phyloP scores from a whole-genome alignment of 208 protist genomes.

The Leishmania amazonensis region DNA sequence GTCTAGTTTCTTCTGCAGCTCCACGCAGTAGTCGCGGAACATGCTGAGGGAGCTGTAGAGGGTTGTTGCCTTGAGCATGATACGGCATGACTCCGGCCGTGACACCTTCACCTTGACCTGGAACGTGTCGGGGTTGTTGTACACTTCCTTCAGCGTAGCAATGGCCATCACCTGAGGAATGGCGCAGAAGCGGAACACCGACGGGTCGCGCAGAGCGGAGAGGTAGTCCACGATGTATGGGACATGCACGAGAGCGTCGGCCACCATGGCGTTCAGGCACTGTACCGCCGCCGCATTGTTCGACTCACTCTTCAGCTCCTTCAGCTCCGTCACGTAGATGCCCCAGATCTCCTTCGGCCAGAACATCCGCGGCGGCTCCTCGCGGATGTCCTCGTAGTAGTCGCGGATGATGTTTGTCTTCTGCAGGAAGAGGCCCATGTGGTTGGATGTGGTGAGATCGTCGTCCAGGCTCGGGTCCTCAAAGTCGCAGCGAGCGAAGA shows the following conservation, averaged over 20 bases:
- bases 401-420: constrained; percentile 98
- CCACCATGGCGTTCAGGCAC: constrained; percentile 95
- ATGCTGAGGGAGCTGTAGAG: constrained; percentile 42
- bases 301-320: constrained; percentile 55
- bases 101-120: constrained; percentile 93
- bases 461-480: constrained; percentile 70
- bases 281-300: constrained; percentile 62
- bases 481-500: constrained; percentile 90
- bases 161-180: constrained; percentile 98
- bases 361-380: constrained; percentile 91
- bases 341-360: constrained; percentile 93
- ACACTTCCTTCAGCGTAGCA: constrained; percentile 91
- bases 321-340: constrained; percentile 71
- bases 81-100: constrained; percentile 69
- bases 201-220: constrained; percentile 62
- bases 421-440: constrained; percentile 98
- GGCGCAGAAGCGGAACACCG: constrained; percentile 95
- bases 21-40: constrained; percentile 45
- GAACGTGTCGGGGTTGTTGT: constrained; percentile 96
- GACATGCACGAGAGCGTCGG: constrained; percentile 92
- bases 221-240: constrained; percentile 92
- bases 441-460: constrained; percentile 79
- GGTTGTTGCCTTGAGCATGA: constrained; percentile 52
- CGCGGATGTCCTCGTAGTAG: constrained; percentile 96
- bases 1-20: constrained; percentile 36